Base-by-base conservation (phyloP, 1,284 basidiomycete genomes). In the Malassezia globosa region DNA sequence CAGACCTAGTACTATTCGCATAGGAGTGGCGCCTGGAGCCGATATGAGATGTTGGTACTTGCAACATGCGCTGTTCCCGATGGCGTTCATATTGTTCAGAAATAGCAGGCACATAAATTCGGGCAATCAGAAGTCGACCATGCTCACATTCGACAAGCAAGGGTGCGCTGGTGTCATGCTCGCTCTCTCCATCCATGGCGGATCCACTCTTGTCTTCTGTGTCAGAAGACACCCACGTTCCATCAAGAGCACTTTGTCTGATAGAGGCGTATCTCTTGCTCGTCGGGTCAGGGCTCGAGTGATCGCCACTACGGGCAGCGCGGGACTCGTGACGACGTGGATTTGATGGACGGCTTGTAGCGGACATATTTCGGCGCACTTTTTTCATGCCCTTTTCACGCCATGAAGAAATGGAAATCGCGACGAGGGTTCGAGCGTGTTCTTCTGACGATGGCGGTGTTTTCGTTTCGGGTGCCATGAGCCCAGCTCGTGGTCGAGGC, bases 111-210 rank as follows among this genome's bases (percentile, higher is more conserved):
- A 44, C 18, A 3, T 22, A 26, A 6, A 51, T 23, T 1, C 42
- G 43, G n/a, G 37, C 16, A n/a, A 51, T 22, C 7, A 51, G 23
- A 21, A 51, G 37, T 10, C 43, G 43, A 7, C 49, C 49, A 7
- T 41, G 14, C 36, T 48, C 48, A 23, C 42, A 40, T 10, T 45
- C 48, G 14, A 51, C 16, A 2, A 39, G 34, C 36, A 51, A 2
- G n/a, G 34, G 33, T 31, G 23, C 19, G 5, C 38, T 38, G 24
- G 14, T 27, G 14, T 48, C 46, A 16, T 5, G 3, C 24, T 34
- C 24, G 22, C 23, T 11, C 5, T 39, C 27, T 16, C 21, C 27
- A 24, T 33, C 40, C 2, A 21, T 13, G 18, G 13, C 22, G 21
- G 37, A 39, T 2, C 22, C 19, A 19, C 19, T 19, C 19, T 22